phyloP scores from a whole-genome alignment of 2,329 filamentous ascomycete genomes.

The Elsinoe necatrix region DNA sequence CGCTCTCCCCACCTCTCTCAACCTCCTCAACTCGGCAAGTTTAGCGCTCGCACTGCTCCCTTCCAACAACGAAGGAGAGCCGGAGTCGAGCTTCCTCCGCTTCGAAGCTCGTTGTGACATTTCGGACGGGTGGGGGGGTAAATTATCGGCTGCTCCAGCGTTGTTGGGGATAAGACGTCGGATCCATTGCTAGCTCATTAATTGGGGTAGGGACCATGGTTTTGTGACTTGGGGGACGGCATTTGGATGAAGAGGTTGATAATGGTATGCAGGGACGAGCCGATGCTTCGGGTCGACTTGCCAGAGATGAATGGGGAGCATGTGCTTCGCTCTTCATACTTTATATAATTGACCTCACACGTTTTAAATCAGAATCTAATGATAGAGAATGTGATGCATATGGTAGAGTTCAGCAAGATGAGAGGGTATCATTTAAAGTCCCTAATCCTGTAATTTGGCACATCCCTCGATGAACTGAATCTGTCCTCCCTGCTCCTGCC shows the following conservation, averaged over 20 bases:
- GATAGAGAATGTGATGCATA: too few relatives aligned
- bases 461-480: slow-evolving; percentile 23
- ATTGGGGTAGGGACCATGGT: not conserved
- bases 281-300: not conserved
- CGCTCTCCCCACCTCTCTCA: not conserved
- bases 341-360: not conserved
- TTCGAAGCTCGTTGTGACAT: slow-evolving; percentile 14
- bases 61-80: not conserved
- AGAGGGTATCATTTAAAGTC: slow-evolving; percentile 20
- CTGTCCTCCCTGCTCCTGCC: slow-evolving; percentile 18
- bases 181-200: slow-evolving; percentile 10
- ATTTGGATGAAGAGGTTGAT: not conserved
- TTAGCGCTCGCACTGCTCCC: slow-evolving; percentile 2
- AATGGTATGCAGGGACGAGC: not conserved
- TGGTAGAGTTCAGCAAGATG: not conserved
- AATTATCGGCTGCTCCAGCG: not conserved
- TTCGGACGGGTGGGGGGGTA: not conserved
- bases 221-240: not conserved
- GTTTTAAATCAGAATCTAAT: too few relatives aligned
- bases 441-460: slow-evolving; percentile 16
- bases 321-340: not conserved
- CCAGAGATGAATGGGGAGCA: not conserved
- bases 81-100: slow-evolving; percentile 12
- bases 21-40: not conserved
- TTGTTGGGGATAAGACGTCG: not conserved